These are phyloP conservation scores for Pestalotiopsis sp. DNA, from an alignment of 2,329 filamentous ascomycete genomes.

Conservation along the genomic window DNA sequence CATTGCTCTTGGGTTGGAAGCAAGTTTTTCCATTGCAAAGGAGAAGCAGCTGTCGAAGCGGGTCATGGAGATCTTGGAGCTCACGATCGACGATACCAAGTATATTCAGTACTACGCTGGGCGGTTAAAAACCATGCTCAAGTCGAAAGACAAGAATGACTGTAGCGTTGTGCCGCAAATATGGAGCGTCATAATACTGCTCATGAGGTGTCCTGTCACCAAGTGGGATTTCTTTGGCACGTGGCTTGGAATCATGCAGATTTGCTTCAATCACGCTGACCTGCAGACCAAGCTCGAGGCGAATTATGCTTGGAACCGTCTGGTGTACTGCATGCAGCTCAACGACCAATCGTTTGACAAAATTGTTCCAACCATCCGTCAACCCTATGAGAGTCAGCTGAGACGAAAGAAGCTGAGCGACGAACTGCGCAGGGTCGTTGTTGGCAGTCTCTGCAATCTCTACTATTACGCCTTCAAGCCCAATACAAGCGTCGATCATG, in stretches of 20 bases:
- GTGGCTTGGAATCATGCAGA: slow-evolving; percentile 80
- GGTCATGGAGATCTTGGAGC: slow-evolving; percentile 64
- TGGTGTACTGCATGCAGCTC: slow-evolving; percentile 73
- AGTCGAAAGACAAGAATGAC: slow-evolving; percentile 62
- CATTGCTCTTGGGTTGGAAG: slow-evolving; percentile 72
- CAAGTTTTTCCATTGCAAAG: slow-evolving; percentile 68
- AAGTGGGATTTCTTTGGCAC: slow-evolving; percentile 74
- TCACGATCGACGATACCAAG: slow-evolving; percentile 58
- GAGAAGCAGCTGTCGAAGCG: slow-evolving; percentile 69
- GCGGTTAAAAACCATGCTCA: slow-evolving; percentile 69
- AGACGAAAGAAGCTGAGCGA: slow-evolving; percentile 65
- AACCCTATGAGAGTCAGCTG: slow-evolving; percentile 70
- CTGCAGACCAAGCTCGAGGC: slow-evolving; percentile 71
- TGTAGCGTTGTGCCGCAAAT: slow-evolving; percentile 77
- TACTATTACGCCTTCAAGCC: slow-evolving; percentile 84
- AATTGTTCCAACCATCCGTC: slow-evolving; percentile 57
- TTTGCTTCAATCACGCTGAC: slow-evolving; percentile 82
- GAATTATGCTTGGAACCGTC: slow-evolving; percentile 82
- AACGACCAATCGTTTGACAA: slow-evolving; percentile 61
- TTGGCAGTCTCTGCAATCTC: slow-evolving; percentile 77
- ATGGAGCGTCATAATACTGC: slow-evolving; percentile 81
- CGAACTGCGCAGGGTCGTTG: slow-evolving; percentile 56
- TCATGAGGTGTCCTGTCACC: slow-evolving; percentile 67
- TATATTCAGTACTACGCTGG: slow-evolving; percentile 72
- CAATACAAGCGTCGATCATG: slow-evolving; percentile 61